Evolutionary conservation across 441 rosid genomes (phyloP), one percentile per base, ranked within the genome.

Genomic region (Mallotus japonicus): DNA sequence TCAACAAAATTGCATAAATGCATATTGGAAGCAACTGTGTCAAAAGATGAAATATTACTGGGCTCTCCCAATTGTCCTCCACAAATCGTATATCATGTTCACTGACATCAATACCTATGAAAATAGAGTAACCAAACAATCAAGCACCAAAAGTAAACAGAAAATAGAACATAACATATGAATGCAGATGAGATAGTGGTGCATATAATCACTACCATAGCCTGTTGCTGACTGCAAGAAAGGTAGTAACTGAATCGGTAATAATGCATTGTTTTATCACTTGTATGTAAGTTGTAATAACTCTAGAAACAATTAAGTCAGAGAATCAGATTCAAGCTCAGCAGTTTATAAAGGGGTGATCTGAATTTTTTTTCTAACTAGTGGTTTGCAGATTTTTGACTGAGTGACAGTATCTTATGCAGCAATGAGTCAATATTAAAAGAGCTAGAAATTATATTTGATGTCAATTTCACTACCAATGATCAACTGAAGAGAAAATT

Each of bases 21-120:
- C 42, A 42, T 47, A 62, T 53, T 3, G 24, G 8, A 73, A 22
- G 58, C 13, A 24, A 64, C 24, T 50, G 11, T 66, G 51, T 22
- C 10, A 68, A 72, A 65, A 76, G 17, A 65, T 15, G 69, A 75
- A 53, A 77, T 60, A 70, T 78, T 92, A 95, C 99, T 78, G 99
- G 99, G 83, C 98, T 95, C 84, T 95, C 99, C 99, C 99, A 95
- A 17, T 95, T 95, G 87, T 95, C 99, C 89, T 95, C 99, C n/a
- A 95, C 99, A 79, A 95, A 95, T 75, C 98, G 87, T 74, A 95
- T 90, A 80, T 95, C 98, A 73, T 91, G 98, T 75, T 83, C 88
- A 76, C 77, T 79, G 71, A 95, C 90, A 86, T 92, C 86, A 84
- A 95, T 92, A 65, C 99, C 99, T 92, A 85, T 65, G 76, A 80